A percentile compares a stretch with the other conserved stretches of the same genome.
Evolutionary conservation across 352 stramenopile genomes (phyloP).

Genomic region (Paralagenidium karlingii): DNA sequence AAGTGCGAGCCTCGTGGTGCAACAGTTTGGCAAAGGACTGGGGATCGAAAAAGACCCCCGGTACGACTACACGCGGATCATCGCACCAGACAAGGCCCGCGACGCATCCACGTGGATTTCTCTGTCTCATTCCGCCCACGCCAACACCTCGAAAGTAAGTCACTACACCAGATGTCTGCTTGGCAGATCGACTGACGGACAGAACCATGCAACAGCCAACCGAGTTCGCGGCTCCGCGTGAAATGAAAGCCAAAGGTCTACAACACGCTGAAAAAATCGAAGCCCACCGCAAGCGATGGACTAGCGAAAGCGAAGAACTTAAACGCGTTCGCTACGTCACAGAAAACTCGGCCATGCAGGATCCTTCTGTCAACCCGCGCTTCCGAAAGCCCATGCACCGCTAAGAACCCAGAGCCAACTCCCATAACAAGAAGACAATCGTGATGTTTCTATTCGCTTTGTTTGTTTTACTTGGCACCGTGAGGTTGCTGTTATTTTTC

Average conservation of each 20-base stretch:
- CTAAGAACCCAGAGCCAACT: too few species aligned
- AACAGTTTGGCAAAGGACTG: slow-evolving; percentile 36
- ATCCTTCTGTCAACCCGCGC: slow-evolving; percentile 23
- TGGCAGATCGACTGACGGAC: background rate
- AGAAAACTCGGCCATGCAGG: slow-evolving; percentile 27
- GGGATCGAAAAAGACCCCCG: slow-evolving; percentile 30
- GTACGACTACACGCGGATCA: slow-evolving; percentile 56
- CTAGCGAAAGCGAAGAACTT: slow-evolving; percentile 35
- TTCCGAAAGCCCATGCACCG: too few species aligned
- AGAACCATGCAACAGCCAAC: slow-evolving; percentile 12
- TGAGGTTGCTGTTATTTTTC: too few species aligned
- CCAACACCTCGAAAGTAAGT: slow-evolving; percentile 26
- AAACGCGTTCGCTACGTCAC: slow-evolving; percentile 44
- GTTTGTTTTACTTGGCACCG: too few species aligned
- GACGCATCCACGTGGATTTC: slow-evolving; percentile 35
- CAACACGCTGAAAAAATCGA: slow-evolving; percentile 33
- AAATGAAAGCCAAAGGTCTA: slow-evolving; percentile 34
- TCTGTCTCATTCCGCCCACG: slow-evolving; percentile 36
- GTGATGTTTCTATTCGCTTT: too few species aligned
- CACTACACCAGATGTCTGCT: background rate
- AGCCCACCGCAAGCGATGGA: slow-evolving; percentile 45
- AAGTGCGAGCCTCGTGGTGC: slow-evolving; percentile 14
- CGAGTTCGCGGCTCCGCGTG: slow-evolving; percentile 48
- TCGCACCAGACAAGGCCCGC: slow-evolving; percentile 47
- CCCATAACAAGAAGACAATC: too few species aligned